Evolutionary conservation across 129 eudicot species (phyloP).

Genomic region (Sambucus nigra): DNA sequence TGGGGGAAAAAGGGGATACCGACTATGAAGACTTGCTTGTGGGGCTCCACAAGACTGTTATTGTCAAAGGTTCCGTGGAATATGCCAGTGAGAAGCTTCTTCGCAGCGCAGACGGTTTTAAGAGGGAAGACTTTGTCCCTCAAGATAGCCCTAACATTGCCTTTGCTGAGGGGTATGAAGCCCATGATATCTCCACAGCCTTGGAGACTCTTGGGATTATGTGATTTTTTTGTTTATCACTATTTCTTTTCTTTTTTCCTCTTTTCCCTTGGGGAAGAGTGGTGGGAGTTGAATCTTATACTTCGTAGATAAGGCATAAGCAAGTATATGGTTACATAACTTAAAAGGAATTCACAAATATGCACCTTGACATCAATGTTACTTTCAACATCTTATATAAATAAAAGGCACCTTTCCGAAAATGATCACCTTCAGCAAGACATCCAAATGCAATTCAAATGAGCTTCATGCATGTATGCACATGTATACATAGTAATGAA

Average conservation of each 20-base stretch:
- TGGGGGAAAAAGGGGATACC: slow-evolving; percentile 77
- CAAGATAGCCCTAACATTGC: slow-evolving; percentile 36
- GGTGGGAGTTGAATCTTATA: slow-evolving; percentile 11
- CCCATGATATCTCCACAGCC: slow-evolving; percentile 40
- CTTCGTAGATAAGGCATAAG: slow-evolving; percentile 17
- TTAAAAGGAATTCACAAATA: slow-evolving; percentile 7
- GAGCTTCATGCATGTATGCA: not conserved
- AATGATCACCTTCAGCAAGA: not conserved
- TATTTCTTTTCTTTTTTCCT: slow-evolving; percentile 9
- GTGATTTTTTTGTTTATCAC: slow-evolving; percentile 22
- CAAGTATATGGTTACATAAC: slow-evolving; percentile 4
- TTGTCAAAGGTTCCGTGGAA: slow-evolving; percentile 44
- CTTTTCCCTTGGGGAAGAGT: slow-evolving; percentile 1
- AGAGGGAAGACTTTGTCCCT: slow-evolving; percentile 43
- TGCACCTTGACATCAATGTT: slow-evolving; percentile 15
- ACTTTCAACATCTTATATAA: slow-evolving; percentile 3
- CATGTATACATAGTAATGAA: not conserved
- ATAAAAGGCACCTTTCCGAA: slow-evolving; percentile 3
- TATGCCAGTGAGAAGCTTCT: slow-evolving; percentile 45
- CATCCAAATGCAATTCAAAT: not conserved
- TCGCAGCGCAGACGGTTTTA: slow-evolving; percentile 42
- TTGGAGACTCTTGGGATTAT: slow-evolving; percentile 38
- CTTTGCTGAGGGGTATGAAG: slow-evolving; percentile 48
- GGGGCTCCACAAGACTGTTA: slow-evolving; percentile 68
- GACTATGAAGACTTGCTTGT: slow-evolving; percentile 65